These are phyloP conservation scores for Hanseniaspora vineae DNA, from an alignment of 805 yeast genomes.

Conservation along the genomic window DNA sequence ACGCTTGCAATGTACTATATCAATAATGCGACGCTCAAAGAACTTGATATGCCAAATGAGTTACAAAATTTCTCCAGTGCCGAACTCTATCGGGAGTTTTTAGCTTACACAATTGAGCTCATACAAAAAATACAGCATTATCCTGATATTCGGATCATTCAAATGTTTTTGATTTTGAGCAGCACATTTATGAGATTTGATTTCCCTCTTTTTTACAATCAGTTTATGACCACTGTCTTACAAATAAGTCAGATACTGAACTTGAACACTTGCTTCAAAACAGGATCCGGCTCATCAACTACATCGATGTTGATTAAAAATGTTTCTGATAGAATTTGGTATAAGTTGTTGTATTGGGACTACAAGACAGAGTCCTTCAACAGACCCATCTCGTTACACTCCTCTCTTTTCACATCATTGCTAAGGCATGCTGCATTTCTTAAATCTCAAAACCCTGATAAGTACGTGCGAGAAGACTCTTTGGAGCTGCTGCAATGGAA, in stretches of 20 bases:
- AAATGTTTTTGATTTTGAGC: constrained; percentile 15
- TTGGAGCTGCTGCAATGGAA: constrained; percentile 22
- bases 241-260: constrained; percentile 16
- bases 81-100: constrained; percentile 9
- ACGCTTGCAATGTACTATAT: constrained; percentile 18
- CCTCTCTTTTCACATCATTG: constrained; percentile 11
- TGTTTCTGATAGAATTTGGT: constrained; percentile 19
- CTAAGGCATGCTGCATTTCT: constrained; percentile 18
- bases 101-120: constrained; percentile 9
- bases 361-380: constrained; percentile 6
- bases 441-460: constrained; percentile 9
- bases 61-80: constrained; percentile 11
- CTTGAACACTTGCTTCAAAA: constrained; percentile 9
- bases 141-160: constrained; percentile 19
- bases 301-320: constrained; percentile 11
- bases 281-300: background rate
- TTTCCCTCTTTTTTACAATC: constrained; percentile 9
- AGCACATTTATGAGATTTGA: constrained; percentile 13
- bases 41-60: background rate
- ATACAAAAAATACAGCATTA: constrained; percentile 10
- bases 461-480: constrained; percentile 17
- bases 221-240: constrained; percentile 13
- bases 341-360: constrained; percentile 15
- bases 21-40: constrained; percentile 6
- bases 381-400: background rate